phyloP scores from a whole-genome alignment of 1,139 yeast genomes.

The Debaryomyces nepalensis region DNA sequence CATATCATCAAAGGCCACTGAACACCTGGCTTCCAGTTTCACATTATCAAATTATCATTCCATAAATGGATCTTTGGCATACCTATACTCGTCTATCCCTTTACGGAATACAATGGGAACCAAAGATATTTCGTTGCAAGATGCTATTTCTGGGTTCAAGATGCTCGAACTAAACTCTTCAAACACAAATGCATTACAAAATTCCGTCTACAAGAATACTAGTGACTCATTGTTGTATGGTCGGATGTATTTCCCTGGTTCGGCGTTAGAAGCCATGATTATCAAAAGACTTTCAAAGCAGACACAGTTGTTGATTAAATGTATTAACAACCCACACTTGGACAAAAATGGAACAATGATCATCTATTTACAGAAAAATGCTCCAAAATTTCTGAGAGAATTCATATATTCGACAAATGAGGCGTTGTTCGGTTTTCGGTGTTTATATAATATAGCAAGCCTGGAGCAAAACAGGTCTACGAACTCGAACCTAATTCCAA shows the following conservation, averaged over 20 bases:
- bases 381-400: conserved; percentile 72
- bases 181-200: conserved; percentile 3
- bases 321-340: conserved; percentile 72
- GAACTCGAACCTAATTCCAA: conserved; percentile 34
- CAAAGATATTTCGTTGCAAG: conserved; percentile 61
- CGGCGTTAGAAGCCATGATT: conserved; percentile 86
- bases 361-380: conserved; percentile 70
- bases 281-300: conserved; percentile 64
- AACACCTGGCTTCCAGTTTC: conserved; percentile 74
- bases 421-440: conserved; percentile 80
- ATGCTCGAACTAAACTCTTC: conserved; percentile 53
- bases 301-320: conserved; percentile 71
- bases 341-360: conserved; percentile 65
- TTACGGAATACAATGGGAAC: conserved; percentile 58
- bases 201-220: conserved; percentile 12
- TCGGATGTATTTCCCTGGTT: conserved; percentile 85
- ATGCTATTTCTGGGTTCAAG: conserved; percentile 79
- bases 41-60: conserved; percentile 69
- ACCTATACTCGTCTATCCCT: conserved; percentile 71
- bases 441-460: conserved; percentile 70
- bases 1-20: conserved; percentile 73
- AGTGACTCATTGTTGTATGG: conserved; percentile 60
- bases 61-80: conserved; percentile 84
- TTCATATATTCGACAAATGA: conserved; percentile 87
- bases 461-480: conserved; percentile 25